Percentiles rank a stretch among this genome's conserved stretches.
Evolutionary conservation across 768 basidiomycete species (phyloP).

Genomic region (Calocybe cyanea): DNA sequence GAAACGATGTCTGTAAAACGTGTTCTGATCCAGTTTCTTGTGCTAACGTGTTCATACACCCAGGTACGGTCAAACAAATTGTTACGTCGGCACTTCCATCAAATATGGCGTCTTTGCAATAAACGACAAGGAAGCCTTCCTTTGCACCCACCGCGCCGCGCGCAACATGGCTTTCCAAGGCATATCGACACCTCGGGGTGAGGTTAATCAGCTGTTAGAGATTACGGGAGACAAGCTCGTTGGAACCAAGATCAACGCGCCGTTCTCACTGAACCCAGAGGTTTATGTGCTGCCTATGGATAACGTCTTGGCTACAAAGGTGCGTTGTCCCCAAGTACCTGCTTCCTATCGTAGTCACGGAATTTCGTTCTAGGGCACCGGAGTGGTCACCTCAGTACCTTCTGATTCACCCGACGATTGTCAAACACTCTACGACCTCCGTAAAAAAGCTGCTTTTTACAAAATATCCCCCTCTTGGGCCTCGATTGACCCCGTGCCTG

Average conservation of each 20-base stretch:
- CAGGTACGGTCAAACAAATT: constrained; percentile 98
- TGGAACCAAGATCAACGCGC: constrained; percentile 88
- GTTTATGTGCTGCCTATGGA: constrained; percentile 99
- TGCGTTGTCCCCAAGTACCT: constrained; percentile 17
- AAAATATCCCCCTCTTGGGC: constrained; percentile 90
- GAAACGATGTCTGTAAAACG: constrained; percentile 76
- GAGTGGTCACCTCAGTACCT: constrained; percentile 96
- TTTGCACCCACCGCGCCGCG: constrained; percentile 85
- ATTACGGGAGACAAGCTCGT: constrained; percentile 77
- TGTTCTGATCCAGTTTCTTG: constrained; percentile 3
- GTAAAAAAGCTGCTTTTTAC: constrained; percentile 96
- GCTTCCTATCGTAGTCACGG: background rate
- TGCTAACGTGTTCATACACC: constrained; percentile 3
- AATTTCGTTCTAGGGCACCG: constrained; percentile 67
- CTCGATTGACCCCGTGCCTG: constrained; percentile 79
- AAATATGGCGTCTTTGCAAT: constrained; percentile 92
- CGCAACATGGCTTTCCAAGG: constrained; percentile 99
- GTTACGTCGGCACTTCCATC: constrained; percentile 87
- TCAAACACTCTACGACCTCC: constrained; percentile 82
- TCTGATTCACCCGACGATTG: constrained; percentile 99
- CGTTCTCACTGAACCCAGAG: constrained; percentile 75
- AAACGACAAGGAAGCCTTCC: constrained; percentile 82
- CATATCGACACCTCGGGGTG: constrained; percentile 65
- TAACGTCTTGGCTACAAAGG: constrained; percentile 92
- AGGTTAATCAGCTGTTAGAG: constrained; percentile 69